Base-by-base conservation (phyloP, 179 eudicot species). In the Beta macrorhiza region DNA sequence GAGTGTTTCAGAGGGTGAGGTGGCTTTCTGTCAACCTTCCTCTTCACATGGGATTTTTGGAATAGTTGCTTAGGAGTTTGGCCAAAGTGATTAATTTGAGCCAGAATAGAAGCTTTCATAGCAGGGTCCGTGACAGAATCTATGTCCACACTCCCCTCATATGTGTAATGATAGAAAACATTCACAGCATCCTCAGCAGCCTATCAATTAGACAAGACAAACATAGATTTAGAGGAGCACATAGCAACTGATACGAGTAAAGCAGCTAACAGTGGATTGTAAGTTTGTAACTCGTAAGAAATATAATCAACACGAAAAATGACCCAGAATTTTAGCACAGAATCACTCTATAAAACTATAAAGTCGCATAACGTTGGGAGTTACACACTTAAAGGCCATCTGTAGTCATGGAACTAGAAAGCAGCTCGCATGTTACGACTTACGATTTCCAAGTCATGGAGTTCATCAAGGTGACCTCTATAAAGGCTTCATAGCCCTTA, bases 71-170 rank as follows among this genome's bases (percentile, higher is more conserved):
- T 97, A 10, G 99, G 99, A 47, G 99, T 97, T 84, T 97, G 99
- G 49, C 99, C 99, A 77, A 97, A 97, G 90, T 97, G 97, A 84
- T 97, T 97, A 59, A 97, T 97, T 79, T 97, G 99, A 8, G 99
- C 99, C 63, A 97, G 93, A 83, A 94, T 94, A 16, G 99, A 91
- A 64, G 99, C 99, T 89, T 97, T 97, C 98, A 94, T 90, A 49
- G 96, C 92, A 78, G 99, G 98, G 83, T 96, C 99, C 32, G 93
- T 84, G 8, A 97, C 93, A 6, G 98, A 86, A 82, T 97, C 99
- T 71, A 97, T 97, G 81, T 97, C 98, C 64, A 97, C 97, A 84
- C 90, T 97, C 67, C 99, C 99, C 82, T 94, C 97, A 25, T 97
- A 97, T 20, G 99, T 97, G 87, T 94, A 94, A 81, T 97, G 94